A percentile compares a stretch with the other conserved stretches of the same genome.
These are phyloP conservation scores for Pluteus cervinus DNA, from an alignment of 768 basidiomycete genomes.

Conservation along the genomic window DNA sequence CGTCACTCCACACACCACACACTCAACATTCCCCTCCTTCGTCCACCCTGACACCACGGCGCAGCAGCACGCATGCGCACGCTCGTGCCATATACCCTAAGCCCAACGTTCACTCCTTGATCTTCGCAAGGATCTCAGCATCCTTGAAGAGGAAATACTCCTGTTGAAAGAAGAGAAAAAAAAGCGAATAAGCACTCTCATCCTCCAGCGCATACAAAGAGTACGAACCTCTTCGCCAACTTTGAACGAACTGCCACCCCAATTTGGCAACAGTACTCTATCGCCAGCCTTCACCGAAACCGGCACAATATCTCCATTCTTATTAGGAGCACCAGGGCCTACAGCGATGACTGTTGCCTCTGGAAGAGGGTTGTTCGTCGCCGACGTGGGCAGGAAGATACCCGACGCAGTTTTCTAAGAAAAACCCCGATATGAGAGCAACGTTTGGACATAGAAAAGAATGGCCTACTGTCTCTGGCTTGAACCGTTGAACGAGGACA, in stretches of 20 bases:
- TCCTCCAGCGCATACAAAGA: constrained; percentile 4
- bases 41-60: too few relatives aligned
- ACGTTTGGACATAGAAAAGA: neutral
- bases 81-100: too few relatives aligned
- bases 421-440: neutral
- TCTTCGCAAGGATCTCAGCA: constrained; percentile 92
- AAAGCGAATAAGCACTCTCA: neutral
- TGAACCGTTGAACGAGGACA: constrained; percentile 95
- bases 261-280: constrained; percentile 88
- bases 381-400: constrained; percentile 91
- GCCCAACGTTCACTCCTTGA: constrained; percentile 79
- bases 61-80: too few relatives aligned
- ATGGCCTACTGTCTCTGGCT: constrained; percentile 82
- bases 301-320: constrained; percentile 73
- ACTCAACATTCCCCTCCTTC: too few relatives aligned
- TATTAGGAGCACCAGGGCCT: constrained; percentile 90
- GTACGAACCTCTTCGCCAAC: constrained; percentile 87
- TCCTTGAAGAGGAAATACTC: constrained; percentile 96
- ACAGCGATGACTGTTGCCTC: constrained; percentile 96
- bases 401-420: constrained; percentile 94
- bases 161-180: constrained; percentile 38
- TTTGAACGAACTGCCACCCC: constrained; percentile 96
- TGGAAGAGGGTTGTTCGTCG: constrained; percentile 80
- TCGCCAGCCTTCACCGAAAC: constrained; percentile 83
- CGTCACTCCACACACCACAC: too few relatives aligned